Conservation (phyloP, 1,284 basidiomycete species). For the Anthracocystis panici-leucophaei region DNA sequence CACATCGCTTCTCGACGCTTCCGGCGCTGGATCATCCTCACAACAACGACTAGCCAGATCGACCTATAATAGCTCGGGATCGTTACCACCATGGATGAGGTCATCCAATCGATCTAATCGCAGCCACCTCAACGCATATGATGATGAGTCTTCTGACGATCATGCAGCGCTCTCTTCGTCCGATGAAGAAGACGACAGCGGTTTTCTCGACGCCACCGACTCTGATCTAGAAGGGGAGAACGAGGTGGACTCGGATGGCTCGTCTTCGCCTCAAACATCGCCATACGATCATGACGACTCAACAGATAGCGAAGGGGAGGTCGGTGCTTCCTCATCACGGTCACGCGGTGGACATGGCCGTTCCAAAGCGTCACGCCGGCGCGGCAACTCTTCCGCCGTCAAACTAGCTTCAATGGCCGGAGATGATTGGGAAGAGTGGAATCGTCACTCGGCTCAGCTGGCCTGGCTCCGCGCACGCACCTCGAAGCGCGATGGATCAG, state of each 20-base stretch:
- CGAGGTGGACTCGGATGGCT: constrained; percentile 20
- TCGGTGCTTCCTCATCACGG: constrained; percentile 11
- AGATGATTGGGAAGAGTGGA: constrained; percentile 55
- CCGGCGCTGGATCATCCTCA: constrained; percentile 2
- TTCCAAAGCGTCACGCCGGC: not conserved
- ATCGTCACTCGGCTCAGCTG: constrained; percentile 28
- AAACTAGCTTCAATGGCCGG: constrained; percentile 22
- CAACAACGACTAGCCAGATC: constrained; percentile 4
- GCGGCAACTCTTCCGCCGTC: constrained; percentile 13
- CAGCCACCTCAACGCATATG: constrained; percentile 12
- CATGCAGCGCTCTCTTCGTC: constrained; percentile 29
- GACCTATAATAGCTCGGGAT: not conserved
- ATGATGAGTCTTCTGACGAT: constrained; percentile 35
- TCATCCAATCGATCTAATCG: constrained; percentile 16
- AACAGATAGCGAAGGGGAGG: constrained; percentile 50
- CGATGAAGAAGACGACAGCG: constrained; percentile 24
- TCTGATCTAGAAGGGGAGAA: constrained; percentile 7
- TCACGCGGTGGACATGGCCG: not conserved
- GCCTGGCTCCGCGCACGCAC: constrained; percentile 30
- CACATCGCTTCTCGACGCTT: constrained; percentile 8
- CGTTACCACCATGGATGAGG: constrained; percentile 43
- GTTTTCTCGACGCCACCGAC: constrained; percentile 5
- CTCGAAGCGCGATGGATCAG: not conserved
- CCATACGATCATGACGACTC: constrained; percentile 26
- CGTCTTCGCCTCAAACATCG: constrained; percentile 33